Conservation (phyloP, 129 eudicot genomes). For the Ambrosia artemisiifolia region DNA sequence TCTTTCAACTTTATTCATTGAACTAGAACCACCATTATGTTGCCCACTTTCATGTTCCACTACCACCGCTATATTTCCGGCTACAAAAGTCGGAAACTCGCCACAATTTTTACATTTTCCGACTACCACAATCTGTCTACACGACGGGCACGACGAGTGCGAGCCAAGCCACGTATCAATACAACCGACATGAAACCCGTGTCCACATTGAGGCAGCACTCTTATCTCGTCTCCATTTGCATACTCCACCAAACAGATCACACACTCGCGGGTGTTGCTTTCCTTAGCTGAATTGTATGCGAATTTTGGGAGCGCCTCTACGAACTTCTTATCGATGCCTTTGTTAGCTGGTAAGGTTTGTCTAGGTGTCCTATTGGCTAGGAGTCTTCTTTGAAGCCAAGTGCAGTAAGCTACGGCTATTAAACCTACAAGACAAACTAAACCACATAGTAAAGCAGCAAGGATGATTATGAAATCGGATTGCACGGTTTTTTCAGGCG, state of each 20-base stretch:
- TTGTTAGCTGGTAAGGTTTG: conserved; percentile 30
- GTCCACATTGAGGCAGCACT: conserved; percentile 72
- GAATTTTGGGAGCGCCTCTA: conserved; percentile 44
- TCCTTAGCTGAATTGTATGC: conserved; percentile 9
- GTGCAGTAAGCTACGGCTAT: conserved; percentile 50
- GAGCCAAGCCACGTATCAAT: conserved; percentile 70
- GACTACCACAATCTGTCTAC: conserved; percentile 52
- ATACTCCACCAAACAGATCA: conserved; percentile 72
- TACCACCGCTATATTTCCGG: conserved; percentile 12
- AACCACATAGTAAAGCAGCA: conserved; percentile 57
- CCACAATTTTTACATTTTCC: conserved; percentile 60
- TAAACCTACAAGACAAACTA: conserved; percentile 54
- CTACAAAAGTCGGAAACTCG: conserved; percentile 27
- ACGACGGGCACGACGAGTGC: conserved; percentile 81
- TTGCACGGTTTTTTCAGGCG: conserved; percentile 34
- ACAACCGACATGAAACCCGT: conserved; percentile 65
- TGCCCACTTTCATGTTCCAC: conserved; percentile 19
- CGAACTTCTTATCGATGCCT: conserved; percentile 48
- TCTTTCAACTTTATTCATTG: not conserved
- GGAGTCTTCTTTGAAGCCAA: conserved; percentile 46
- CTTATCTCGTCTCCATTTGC: conserved; percentile 64
- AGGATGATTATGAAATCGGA: conserved; percentile 61
- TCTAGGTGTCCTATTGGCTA: conserved; percentile 1
- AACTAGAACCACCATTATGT: conserved; percentile 3
- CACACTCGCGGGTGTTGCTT: conserved; percentile 38